Evolutionary conservation across 1,139 yeast species (phyloP).

Genomic region (Hansenula anomala): DNA sequence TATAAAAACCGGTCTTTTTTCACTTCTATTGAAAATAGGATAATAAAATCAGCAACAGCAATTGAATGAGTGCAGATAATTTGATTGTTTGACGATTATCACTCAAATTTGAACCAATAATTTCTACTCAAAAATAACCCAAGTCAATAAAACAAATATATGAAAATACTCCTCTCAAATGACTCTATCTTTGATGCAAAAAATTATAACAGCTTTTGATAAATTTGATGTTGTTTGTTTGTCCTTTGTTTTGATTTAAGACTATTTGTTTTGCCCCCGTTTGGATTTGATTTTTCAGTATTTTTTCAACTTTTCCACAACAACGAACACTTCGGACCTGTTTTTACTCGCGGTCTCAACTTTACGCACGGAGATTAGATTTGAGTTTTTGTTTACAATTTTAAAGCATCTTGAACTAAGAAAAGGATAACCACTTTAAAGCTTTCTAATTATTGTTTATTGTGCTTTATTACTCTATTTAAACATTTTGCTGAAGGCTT

Average conservation of each 20-base stretch:
- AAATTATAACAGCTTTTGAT: conserved; percentile 1
- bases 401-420: too few species aligned
- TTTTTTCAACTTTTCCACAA: conserved; percentile 1
- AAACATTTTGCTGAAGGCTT: conserved; percentile 83
- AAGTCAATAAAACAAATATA: background rate
- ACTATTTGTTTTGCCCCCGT: conserved; percentile 3
- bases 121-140: background rate
- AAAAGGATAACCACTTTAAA: too few species aligned
- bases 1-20: background rate
- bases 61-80: conserved; percentile 6
- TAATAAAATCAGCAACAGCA: conserved; percentile 4
- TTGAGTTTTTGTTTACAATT: too few species aligned
- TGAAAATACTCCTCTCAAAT: background rate
- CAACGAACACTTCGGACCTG: background rate
- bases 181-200: background rate
- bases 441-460: too few species aligned
- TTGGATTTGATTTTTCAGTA: conserved; percentile 2
- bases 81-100: conserved; percentile 1
- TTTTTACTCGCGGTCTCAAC: background rate
- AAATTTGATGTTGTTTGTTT: background rate
- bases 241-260: conserved; percentile 1
- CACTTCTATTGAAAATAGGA: background rate
- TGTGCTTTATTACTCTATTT: conserved; percentile 11
- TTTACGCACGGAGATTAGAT: background rate
- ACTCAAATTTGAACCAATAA: conserved; percentile 1